Evolutionary conservation across 75 land plant species (phyloP), one percentile per base, ranked within the genome.

Genomic region (Selaginella moellendorffii): DNA sequence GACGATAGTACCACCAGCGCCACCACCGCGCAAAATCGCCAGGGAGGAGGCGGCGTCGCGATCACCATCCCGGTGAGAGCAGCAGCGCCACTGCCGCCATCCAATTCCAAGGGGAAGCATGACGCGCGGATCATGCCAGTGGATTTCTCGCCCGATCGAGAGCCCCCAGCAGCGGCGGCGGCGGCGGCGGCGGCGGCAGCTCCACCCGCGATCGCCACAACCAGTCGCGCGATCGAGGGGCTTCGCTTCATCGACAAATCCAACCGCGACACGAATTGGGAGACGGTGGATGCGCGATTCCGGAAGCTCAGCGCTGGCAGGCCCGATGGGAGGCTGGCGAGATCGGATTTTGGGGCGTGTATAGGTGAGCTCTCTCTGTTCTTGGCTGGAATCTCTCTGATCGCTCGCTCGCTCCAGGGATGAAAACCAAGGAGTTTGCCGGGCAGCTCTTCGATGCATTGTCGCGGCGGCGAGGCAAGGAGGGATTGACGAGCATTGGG

Each of bases 341-440:
- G 71, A 19, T 23, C 61, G 2, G 61, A 71, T 31, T 71, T 71
- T 53, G 73, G 29, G 25, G 70, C 29, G 24, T 71, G 73, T 70
- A 71, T 71, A 28, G 73, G 73, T 71, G 22, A 25, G 70, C 66
- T 36, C 14, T 5, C 46, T 5, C 14, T 14, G 14, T 36, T 14
- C 46, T 5, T 36, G 14, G 46, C 5, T 14, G 14, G 46, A 14
- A 5, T 5, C 10, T 36, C 14, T 36, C 10, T 36, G 46, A 36
- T 36, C 14, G 14, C 14, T 5, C 14, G 14, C 14, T 36, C 14
- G 14, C n/a, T 56, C 5, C 26, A 69, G 71, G 71, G 18, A 70
- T 70, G 71, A 53, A 67, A 2, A 69, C 28, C 8, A 67, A 70
- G 72, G 60, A 70, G 72, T 70, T 70, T 29, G 72, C 72, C 1